A percentile compares a stretch with the other conserved stretches of the same genome.
Conservation (phyloP, 768 basidiomycete genomes). For the Cystobasidium tubakii region DNA sequence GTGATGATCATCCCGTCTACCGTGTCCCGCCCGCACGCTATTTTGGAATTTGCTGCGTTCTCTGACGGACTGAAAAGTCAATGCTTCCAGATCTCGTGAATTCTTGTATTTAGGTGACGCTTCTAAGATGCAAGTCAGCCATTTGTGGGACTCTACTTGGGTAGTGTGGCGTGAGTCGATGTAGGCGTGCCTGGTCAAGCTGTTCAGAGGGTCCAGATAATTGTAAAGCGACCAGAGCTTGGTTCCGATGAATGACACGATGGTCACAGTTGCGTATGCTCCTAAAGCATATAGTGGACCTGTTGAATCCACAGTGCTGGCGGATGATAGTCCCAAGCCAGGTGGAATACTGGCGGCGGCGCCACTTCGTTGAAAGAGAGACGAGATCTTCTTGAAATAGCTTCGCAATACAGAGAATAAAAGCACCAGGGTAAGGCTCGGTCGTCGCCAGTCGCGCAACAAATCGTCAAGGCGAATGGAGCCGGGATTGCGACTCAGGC, state of each 20-base stretch:
- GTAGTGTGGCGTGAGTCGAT: slow-evolving; percentile 4
- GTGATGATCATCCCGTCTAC: no score
- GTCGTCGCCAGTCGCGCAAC: neutral
- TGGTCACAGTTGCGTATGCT: neutral
- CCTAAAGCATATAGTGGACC: neutral
- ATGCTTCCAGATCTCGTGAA: neutral
- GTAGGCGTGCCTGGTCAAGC: slow-evolving; percentile 8
- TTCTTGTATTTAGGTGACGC: neutral
- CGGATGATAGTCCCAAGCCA: neutral
- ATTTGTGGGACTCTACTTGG: slow-evolving; percentile 20
- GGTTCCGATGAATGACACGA: neutral
- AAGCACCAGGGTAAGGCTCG: neutral
- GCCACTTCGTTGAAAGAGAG: no score
- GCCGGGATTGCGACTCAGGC: neutral
- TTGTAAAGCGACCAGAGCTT: neutral
- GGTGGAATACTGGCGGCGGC: neutral
- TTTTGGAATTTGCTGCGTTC: neutral
- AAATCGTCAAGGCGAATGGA: neutral
- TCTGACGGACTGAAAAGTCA: neutral
- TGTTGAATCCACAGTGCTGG: neutral
- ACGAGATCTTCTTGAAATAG: neutral
- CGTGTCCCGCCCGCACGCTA: neutral
- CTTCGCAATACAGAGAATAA: neutral
- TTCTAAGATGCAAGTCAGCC: neutral
- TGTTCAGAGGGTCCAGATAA: slow-evolving; percentile 18